These are phyloP conservation scores for Coemansia sp. DNA, from an alignment of 192 early-diverging fungal genomes.

Conservation along the genomic window DNA sequence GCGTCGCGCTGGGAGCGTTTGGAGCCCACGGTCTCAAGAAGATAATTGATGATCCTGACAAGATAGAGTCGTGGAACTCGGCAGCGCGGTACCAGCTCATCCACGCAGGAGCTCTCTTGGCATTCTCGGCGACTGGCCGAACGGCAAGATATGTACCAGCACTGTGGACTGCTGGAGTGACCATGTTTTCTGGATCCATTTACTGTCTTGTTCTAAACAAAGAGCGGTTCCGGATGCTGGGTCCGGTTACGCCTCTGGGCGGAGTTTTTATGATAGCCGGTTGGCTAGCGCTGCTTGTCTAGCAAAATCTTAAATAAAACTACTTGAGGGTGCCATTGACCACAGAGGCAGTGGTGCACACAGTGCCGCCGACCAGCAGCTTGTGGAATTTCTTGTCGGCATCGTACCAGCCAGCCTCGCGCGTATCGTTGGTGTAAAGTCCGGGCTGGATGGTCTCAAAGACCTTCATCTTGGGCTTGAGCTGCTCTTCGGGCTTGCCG, in stretches of 20 bases:
- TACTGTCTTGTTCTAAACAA: slow-evolving; percentile 52
- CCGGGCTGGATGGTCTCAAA: slow-evolving; percentile 96
- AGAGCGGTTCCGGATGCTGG: slow-evolving; percentile 27
- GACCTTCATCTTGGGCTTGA: slow-evolving; percentile 99
- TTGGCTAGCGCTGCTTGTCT: slow-evolving; percentile 37
- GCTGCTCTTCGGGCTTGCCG: slow-evolving; percentile 77
- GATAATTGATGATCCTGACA: slow-evolving; percentile 30
- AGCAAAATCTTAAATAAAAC: neutral
- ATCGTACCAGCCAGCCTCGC: slow-evolving; percentile 63
- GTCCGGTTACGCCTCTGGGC: slow-evolving; percentile 46
- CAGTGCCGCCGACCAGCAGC: slow-evolving; percentile 43
- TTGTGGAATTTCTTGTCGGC: slow-evolving; percentile 53
- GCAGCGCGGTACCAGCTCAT: slow-evolving; percentile 57
- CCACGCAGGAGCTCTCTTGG: slow-evolving; percentile 54
- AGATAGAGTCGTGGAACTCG: slow-evolving; percentile 36
- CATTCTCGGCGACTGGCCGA: slow-evolving; percentile 24
- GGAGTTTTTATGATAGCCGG: slow-evolving; percentile 44
- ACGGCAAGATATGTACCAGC: slow-evolving; percentile 23
- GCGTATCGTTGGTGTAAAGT: slow-evolving; percentile 68
- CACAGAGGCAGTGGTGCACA: slow-evolving; percentile 64
- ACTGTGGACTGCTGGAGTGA: slow-evolving; percentile 51
- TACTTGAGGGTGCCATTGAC: slow-evolving; percentile 71
- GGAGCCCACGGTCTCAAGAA: slow-evolving; percentile 56
- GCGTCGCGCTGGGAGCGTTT: slow-evolving; percentile 58
- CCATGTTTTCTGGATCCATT: slow-evolving; percentile 56